Evolutionary conservation across 1,284 basidiomycete species (phyloP).

Genomic region (Salmacisia buchloeana): DNA sequence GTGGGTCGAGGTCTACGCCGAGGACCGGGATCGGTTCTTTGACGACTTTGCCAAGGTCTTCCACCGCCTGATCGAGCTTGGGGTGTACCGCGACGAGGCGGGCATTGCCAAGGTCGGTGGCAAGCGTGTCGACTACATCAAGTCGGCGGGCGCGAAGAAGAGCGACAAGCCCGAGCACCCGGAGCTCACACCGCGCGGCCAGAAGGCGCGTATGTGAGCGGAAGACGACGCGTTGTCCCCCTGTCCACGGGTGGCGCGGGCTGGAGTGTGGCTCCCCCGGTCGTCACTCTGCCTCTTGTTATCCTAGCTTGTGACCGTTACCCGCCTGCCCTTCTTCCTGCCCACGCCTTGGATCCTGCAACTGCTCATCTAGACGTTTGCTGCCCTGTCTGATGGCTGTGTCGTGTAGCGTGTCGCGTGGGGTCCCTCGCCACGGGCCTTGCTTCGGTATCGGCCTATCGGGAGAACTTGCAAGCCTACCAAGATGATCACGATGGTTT

Average conservation of each 20-base stretch:
- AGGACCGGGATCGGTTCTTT: slow-evolving; percentile 58
- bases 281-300: background rate
- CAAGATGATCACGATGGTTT: no score
- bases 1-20: slow-evolving; percentile 53
- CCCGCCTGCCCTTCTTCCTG: no score
- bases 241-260: no score
- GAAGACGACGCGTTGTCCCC: background rate
- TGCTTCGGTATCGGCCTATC: no score
- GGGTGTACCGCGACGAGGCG: slow-evolving; percentile 46
- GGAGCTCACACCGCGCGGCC: background rate
- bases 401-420: no score
- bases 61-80: slow-evolving; percentile 50
- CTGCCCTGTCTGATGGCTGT: no score
- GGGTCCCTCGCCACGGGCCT: no score
- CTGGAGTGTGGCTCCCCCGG: no score
- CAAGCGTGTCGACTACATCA: slow-evolving; percentile 33
- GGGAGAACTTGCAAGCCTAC: no score
- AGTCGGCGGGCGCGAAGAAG: slow-evolving; percentile 43
- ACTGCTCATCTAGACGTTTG: no score
- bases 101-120: slow-evolving; percentile 43
- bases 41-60: slow-evolving; percentile 55
- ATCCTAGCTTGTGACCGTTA: background rate
- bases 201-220: slow-evolving; percentile 7
- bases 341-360: no score
- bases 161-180: slow-evolving; percentile 16